Conservation (phyloP, 495 filamentous ascomycete species). For the Neurospora tetrasperma region DNA sequence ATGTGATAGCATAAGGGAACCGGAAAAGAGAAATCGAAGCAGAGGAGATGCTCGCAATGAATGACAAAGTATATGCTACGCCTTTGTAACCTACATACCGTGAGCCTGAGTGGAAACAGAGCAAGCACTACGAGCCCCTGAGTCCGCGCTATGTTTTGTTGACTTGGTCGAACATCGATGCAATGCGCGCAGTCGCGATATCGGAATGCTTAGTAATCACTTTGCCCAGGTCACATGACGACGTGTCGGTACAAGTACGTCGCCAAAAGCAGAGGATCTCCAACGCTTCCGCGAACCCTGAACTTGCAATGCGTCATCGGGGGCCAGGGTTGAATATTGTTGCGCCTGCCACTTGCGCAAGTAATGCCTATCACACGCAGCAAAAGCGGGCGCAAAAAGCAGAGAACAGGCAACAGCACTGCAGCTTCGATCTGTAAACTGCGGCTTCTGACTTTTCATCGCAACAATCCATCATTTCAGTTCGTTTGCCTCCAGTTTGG, state of each 20-base stretch:
- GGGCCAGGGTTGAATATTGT: not conserved
- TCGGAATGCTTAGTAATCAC: not conserved
- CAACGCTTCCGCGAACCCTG: not conserved
- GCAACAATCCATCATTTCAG: not conserved
- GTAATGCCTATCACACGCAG: not conserved
- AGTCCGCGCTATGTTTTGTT: not conserved
- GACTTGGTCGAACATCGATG: not conserved
- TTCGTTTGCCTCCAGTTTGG: not conserved
- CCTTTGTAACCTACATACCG: not conserved
- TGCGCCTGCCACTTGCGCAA: not conserved
- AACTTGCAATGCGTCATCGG: not conserved
- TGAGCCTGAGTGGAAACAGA: not conserved
- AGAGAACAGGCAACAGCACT: not conserved
- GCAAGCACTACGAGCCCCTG: not conserved
- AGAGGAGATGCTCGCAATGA: not conserved
- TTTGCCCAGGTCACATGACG: conserved; percentile 7
- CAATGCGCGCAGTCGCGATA: not conserved
- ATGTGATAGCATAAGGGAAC: not conserved
- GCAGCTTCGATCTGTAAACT: not conserved
- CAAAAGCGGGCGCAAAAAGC: not conserved
- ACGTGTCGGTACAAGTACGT: not conserved
- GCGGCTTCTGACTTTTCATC: not conserved
- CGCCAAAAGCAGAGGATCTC: not conserved
- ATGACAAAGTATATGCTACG: not conserved
- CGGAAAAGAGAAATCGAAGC: not conserved